Base-by-base conservation (phyloP, 1,284 basidiomycete species). In the Sanguinoderma infundibulare region DNA sequence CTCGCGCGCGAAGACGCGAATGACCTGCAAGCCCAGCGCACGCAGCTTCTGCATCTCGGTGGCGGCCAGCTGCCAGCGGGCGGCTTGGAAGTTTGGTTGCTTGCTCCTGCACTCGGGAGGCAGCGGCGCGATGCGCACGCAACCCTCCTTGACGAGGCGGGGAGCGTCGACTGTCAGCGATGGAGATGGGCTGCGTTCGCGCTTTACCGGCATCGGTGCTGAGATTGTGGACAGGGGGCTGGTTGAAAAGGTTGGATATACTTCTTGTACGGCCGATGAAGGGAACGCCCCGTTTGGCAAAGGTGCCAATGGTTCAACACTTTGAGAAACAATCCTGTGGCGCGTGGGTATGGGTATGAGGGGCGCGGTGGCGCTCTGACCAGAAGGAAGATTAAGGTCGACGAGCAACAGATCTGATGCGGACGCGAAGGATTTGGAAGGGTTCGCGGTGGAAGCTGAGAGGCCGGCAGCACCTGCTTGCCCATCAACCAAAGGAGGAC, bases 141-240 rank as follows among this genome's bases (percentile, higher is more conserved):
- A 68, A 2, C 72, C 72, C 10, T 70, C 63, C 0, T 67, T 70
- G n/a, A 68, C 52, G 5, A 60, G 63, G 20, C 39, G 65, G 3
- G 63, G 64, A 2, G 51, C 46, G 1, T 44, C 17, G 32, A n/a
- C 17, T 5, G 20, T 15, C 17, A 72, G 28, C 3, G 34, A 36
- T 1, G 72, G 72, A 5, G 71, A 67, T 4, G 66, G 53, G 54
- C 68, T 72, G 22, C 70, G 72, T 62, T 74, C 72, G 10, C 58
- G 63, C 55, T 74, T 74, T 10, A 73, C 59, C 7, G 46, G n/a
- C n/a, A 24, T n/a, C 12, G 24, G 2, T 15, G 50, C 2, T 24
- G 54, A 8, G 20, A 15, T 15, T 26, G 24, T 8, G 5, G 26
- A 26, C 17, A 10, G 34, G n/a, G 15, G 46, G 15, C 28, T n/a